These are phyloP conservation scores for Penicillium carneum DNA, from an alignment of 2,329 filamentous ascomycete genomes.

Conservation along the genomic window DNA sequence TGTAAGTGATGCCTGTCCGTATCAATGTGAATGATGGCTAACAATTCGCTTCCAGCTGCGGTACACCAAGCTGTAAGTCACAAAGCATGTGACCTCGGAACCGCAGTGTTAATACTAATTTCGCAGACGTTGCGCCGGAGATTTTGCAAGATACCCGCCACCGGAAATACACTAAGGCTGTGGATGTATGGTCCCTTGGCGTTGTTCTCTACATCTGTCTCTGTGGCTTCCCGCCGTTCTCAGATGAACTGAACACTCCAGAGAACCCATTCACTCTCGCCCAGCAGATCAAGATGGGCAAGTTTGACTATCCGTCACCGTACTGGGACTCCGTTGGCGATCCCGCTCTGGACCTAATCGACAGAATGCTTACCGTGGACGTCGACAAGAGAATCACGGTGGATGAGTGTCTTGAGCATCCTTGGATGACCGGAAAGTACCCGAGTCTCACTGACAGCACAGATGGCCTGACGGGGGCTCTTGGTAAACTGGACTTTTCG, in stretches of 20 bases:
- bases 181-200: slow-evolving; percentile 96
- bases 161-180: slow-evolving; percentile 89
- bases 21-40: slow-evolving; percentile 28
- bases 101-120: slow-evolving; percentile 25
- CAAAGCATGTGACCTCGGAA: background rate
- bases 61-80: slow-evolving; percentile 82
- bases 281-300: slow-evolving; percentile 86
- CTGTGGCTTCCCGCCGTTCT: slow-evolving; percentile 96
- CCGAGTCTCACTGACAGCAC: slow-evolving; percentile 81
- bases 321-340: slow-evolving; percentile 94
- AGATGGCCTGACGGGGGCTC: slow-evolving; percentile 86
- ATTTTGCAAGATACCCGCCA: slow-evolving; percentile 83
- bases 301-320: slow-evolving; percentile 92
- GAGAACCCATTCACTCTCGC: slow-evolving; percentile 87
- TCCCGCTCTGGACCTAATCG: slow-evolving; percentile 87
- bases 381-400: slow-evolving; percentile 83
- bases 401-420: slow-evolving; percentile 88
- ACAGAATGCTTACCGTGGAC: slow-evolving; percentile 90
- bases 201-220: slow-evolving; percentile 97
- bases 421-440: slow-evolving; percentile 75
- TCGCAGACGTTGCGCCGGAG: slow-evolving; percentile 84
- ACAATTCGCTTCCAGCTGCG: slow-evolving; percentile 61
- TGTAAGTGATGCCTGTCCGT: slow-evolving; percentile 60
- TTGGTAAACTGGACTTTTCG: slow-evolving; percentile 81
- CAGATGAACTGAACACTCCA: slow-evolving; percentile 81